Conservation (phyloP, 305 asterid species). For the Solanum hybrid region DNA sequence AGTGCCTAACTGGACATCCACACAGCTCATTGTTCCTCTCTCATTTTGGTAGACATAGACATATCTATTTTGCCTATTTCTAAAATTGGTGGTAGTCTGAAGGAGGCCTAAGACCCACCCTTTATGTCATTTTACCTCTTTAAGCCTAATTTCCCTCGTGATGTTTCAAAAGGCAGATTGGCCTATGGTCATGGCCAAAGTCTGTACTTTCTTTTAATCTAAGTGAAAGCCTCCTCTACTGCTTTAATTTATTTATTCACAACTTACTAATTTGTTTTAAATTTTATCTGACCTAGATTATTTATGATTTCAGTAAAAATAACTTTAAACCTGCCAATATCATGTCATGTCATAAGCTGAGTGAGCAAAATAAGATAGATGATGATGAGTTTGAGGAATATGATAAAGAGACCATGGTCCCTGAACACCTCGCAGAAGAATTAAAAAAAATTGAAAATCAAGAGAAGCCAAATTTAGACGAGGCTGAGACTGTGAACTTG, state of each 20-base stretch:
- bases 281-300: not conserved
- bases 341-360: not conserved
- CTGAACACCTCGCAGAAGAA: not conserved
- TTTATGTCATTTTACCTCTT: not conserved
- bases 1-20: not conserved
- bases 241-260: not conserved
- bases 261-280: not conserved
- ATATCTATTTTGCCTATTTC: not conserved
- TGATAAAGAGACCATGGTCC: not conserved
- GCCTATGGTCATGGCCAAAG: not conserved
- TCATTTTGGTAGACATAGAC: not conserved
- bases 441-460: not conserved
- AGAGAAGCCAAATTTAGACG: not conserved
- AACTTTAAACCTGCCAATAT: not conserved
- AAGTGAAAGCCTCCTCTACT: not conserved
- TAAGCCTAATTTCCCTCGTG: not conserved
- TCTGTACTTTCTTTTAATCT: not conserved
- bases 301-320: not conserved
- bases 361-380: not conserved
- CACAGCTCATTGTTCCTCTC: not conserved
- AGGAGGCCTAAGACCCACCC: not conserved
- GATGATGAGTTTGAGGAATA: not conserved
- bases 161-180: not conserved
- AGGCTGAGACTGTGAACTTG: not conserved
- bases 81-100: not conserved